Evolutionary conservation across 75 land plant genomes (phyloP).

Genomic region (Ceratopteris richardii): DNA sequence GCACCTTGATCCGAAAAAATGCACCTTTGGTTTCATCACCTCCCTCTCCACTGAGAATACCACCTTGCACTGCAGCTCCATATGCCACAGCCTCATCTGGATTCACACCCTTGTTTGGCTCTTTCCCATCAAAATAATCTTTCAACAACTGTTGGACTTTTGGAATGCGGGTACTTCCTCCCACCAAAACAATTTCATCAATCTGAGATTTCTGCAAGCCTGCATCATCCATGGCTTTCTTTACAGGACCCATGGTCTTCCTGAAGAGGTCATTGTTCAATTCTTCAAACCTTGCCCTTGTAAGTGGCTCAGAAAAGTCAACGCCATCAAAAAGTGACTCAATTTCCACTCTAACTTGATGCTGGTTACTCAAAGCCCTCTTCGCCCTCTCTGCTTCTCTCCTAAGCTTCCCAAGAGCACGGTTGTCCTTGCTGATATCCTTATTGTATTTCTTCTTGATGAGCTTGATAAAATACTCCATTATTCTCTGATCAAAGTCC

Average conservation of each 20-base stretch:
- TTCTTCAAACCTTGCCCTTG: conserved; percentile 87
- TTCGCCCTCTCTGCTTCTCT: conserved; percentile 86
- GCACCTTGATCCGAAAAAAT: too few species aligned
- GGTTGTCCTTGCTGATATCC: conserved; percentile 93
- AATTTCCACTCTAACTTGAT: conserved; percentile 91
- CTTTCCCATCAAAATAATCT: conserved; percentile 95
- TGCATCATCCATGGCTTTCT: conserved; percentile 97
- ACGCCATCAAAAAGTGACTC: conserved; percentile 77
- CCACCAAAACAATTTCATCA: conserved; percentile 89
- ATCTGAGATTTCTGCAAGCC: conserved; percentile 71
- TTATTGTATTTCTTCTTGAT: conserved; percentile 90
- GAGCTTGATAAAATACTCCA: conserved; percentile 95
- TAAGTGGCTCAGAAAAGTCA: conserved; percentile 88
- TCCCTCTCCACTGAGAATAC: conserved; percentile 49
- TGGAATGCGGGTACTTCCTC: conserved; percentile 91
- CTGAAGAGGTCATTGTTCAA: conserved; percentile 81
- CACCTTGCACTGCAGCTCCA: conserved; percentile 57
- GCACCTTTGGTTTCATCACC: conserved; percentile 39
- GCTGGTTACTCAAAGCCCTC: conserved; percentile 91
- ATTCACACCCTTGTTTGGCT: conserved; percentile 97
- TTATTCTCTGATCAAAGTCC: conserved; percentile 82
- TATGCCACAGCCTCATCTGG: conserved; percentile 70
- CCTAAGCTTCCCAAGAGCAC: conserved; percentile 84
- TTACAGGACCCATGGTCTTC: conserved; percentile 98
- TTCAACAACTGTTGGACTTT: conserved; percentile 92